Evolutionary conservation across 2,329 filamentous ascomycete species (phyloP).

Genomic region (Venturia carpophila): DNA sequence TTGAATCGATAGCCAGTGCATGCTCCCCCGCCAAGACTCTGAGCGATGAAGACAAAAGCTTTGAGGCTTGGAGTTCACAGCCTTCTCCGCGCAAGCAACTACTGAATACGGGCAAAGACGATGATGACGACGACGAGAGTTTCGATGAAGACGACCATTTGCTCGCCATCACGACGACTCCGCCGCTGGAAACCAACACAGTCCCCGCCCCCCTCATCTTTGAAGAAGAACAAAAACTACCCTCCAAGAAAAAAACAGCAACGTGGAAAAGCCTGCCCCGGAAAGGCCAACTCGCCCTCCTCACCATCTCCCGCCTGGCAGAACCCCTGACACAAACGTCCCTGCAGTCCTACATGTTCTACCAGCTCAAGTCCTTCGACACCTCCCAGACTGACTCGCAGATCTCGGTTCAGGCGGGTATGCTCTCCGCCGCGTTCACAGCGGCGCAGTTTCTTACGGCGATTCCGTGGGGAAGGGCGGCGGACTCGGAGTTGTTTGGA

Average conservation of each 20-base stretch:
- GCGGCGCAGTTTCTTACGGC: constrained; percentile 76
- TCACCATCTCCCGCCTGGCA: constrained; percentile 70
- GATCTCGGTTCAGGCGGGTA: constrained; percentile 68
- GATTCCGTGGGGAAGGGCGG: constrained; percentile 70
- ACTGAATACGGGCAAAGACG: background rate
- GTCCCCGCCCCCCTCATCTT: background rate
- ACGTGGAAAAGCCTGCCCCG: constrained; percentile 67
- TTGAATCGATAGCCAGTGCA: constrained; percentile 1
- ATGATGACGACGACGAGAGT: background rate
- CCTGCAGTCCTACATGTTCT: constrained; percentile 74
- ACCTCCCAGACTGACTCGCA: constrained; percentile 48
- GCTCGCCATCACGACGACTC: background rate
- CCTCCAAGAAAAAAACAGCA: constrained; percentile 41
- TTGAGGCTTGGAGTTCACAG: background rate
- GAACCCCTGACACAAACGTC: constrained; percentile 78
- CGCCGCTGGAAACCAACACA: background rate
- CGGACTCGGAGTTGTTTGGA: constrained; percentile 54
- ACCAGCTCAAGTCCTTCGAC: constrained; percentile 76
- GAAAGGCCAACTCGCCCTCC: constrained; percentile 68
- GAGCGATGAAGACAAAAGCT: background rate
- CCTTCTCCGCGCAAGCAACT: background rate
- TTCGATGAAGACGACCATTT: background rate
- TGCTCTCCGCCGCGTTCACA: constrained; percentile 72
- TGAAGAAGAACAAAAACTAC: constrained; percentile 9
- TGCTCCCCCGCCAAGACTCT: background rate